phyloP scores from a whole-genome alignment of 148 eudicot species.

The Rheum nobile region DNA sequence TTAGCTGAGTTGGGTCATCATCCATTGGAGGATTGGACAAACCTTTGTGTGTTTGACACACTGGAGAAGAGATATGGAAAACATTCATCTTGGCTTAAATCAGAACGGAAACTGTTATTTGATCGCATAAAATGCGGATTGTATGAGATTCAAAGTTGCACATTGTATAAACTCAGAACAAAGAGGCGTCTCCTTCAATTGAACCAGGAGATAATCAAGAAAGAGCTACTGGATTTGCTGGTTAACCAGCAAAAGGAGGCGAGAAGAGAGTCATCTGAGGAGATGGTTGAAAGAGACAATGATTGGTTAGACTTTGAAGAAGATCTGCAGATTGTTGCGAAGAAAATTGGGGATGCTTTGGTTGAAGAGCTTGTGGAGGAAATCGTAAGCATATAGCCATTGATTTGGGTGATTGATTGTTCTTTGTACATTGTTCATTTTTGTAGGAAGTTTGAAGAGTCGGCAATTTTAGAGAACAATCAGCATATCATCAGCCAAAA shows the following conservation, averaged over 20 bases:
- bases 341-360: slow-evolving; percentile 43
- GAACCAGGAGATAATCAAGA: slow-evolving; percentile 32
- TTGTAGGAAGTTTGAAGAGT: slow-evolving; percentile 2
- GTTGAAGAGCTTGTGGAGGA: slow-evolving; percentile 41
- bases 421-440: slow-evolving; percentile 6
- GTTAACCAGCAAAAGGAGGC: slow-evolving; percentile 31
- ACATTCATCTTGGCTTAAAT: slow-evolving; percentile 39
- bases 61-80: slow-evolving; percentile 67
- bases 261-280: slow-evolving; percentile 23
- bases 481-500: background rate
- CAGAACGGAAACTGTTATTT: slow-evolving; percentile 71
- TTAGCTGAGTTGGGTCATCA: slow-evolving; percentile 39
- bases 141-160: slow-evolving; percentile 27
- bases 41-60: slow-evolving; percentile 39
- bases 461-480: background rate
- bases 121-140: slow-evolving; percentile 55
- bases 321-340: slow-evolving; percentile 31
- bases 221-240: slow-evolving; percentile 47
- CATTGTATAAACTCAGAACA: slow-evolving; percentile 21
- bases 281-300: slow-evolving; percentile 22
- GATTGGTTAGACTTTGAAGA: slow-evolving; percentile 41
- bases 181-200: slow-evolving; percentile 17
- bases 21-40: slow-evolving; percentile 25
- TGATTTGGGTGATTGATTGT: background rate
- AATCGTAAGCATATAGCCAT: slow-evolving; percentile 10